Percentiles rank a stretch among this genome's conserved stretches.
These are phyloP conservation scores for Rhizoctonia solani DNA, from an alignment of 1,284 basidiomycete species.

Conservation along the genomic window DNA sequence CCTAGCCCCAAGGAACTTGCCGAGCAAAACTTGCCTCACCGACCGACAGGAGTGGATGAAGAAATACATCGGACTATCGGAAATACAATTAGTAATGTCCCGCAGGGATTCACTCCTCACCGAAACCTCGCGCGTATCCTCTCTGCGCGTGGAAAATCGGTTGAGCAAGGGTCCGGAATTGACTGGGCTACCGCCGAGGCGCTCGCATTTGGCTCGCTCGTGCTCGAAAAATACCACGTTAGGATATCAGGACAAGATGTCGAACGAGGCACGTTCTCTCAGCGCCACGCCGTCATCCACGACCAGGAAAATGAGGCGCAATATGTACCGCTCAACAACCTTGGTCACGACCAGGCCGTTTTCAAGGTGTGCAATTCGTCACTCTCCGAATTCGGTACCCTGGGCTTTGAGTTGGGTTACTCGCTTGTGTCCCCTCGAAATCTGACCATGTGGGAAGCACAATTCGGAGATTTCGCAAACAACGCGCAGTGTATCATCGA, in stretches of 20 bases:
- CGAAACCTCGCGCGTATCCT: constrained; percentile 95
- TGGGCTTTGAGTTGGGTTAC: constrained; percentile 99
- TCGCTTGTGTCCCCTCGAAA: constrained; percentile 95
- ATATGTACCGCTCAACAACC: constrained; percentile 88
- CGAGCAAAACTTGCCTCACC: constrained; percentile 88
- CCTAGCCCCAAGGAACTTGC: constrained; percentile 95
- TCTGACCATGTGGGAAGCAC: constrained; percentile 98
- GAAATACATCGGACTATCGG: constrained; percentile 86
- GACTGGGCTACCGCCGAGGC: constrained; percentile 99
- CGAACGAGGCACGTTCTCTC: constrained; percentile 99
- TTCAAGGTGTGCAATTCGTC: constrained; percentile 98
- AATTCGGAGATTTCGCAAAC: constrained; percentile 98
- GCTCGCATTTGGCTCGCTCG: constrained; percentile 92
- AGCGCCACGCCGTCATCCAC: constrained; percentile 96
- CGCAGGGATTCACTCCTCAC: constrained; percentile 86
- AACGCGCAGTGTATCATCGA: constrained; percentile 98
- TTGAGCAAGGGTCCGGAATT: constrained; percentile 89
- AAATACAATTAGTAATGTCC: constrained; percentile 82
- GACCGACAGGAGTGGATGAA: constrained; percentile 80
- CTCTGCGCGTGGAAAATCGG: constrained; percentile 80
- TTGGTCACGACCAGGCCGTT: constrained; percentile 83
- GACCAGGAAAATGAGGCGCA: constrained; percentile 93
- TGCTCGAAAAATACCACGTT: constrained; percentile 91
- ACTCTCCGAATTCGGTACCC: constrained; percentile 91
- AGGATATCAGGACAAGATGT: constrained; percentile 98